Conservation (phyloP, 345 rosid genomes). For the Eucalyptus victrix region DNA sequence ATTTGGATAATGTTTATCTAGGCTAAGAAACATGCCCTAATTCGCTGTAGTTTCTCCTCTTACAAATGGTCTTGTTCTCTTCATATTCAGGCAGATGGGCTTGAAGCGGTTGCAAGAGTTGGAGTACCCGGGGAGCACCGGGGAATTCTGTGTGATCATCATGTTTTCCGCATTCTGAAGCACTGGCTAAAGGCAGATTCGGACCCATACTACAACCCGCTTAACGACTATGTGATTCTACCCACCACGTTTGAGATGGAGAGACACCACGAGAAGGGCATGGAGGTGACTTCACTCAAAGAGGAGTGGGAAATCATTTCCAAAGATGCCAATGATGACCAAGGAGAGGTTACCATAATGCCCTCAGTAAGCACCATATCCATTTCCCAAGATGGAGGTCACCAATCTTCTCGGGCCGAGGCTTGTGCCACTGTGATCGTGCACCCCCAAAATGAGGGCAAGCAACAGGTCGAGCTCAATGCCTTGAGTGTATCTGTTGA, state of each 20-base stretch:
- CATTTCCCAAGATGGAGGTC: conserved; percentile 23
- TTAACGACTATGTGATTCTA: conserved; percentile 77
- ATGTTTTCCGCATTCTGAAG: conserved; percentile 71
- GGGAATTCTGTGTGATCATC: conserved; percentile 83
- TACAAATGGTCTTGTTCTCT: background rate
- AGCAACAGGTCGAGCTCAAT: conserved; percentile 59
- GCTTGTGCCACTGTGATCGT: conserved; percentile 52
- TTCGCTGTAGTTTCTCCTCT: background rate
- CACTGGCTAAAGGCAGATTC: conserved; percentile 84
- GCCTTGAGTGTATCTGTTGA: conserved; percentile 73
- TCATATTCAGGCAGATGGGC: conserved; percentile 72
- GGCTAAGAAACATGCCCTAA: background rate
- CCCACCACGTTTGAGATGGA: conserved; percentile 65
- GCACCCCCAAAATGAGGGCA: conserved; percentile 47
- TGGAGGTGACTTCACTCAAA: conserved; percentile 66
- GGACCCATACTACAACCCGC: conserved; percentile 84
- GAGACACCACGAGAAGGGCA: conserved; percentile 43
- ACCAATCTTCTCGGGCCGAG: conserved; percentile 26
- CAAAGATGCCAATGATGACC: background rate
- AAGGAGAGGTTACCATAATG: background rate
- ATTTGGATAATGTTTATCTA: background rate
- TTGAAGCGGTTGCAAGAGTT: conserved; percentile 85
- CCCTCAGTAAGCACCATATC: conserved; percentile 38
- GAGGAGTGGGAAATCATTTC: conserved; percentile 88
- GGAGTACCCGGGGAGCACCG: conserved; percentile 94